Evolutionary conservation across 331 rosid species (phyloP).

Genomic region (Acacia concinna): DNA sequence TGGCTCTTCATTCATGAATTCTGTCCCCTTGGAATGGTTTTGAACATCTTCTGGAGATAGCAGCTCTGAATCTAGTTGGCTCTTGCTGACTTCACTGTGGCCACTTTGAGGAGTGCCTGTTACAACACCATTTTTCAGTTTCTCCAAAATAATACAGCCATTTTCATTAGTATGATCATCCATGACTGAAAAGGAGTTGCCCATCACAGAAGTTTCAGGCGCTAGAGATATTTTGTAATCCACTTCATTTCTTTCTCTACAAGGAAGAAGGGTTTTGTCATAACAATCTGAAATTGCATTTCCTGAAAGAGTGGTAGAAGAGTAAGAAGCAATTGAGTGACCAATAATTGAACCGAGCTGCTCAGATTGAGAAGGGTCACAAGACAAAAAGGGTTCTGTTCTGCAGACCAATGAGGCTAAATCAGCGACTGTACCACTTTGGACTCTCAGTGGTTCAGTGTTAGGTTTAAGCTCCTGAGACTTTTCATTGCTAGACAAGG

Average conservation of each 20-base stretch:
- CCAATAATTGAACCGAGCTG: constrained; percentile 40
- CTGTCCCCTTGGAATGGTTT: constrained; percentile 42
- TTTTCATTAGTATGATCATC: constrained; percentile 40
- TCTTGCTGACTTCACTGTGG: constrained; percentile 36
- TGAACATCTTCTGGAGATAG: constrained; percentile 46
- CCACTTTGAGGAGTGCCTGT: constrained; percentile 39
- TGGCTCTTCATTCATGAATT: constrained; percentile 47
- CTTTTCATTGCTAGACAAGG: constrained; percentile 43
- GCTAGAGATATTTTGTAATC: constrained; percentile 28
- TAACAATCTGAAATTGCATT: constrained; percentile 42
- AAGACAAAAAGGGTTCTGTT: constrained; percentile 42
- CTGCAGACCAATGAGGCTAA: constrained; percentile 41
- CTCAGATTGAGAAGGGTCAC: constrained; percentile 43
- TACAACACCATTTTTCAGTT: constrained; percentile 38
- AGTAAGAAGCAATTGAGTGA: constrained; percentile 44
- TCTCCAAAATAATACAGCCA: constrained; percentile 39
- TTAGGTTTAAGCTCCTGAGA: constrained; percentile 41
- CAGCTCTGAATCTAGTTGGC: constrained; percentile 40
- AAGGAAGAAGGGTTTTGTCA: constrained; percentile 36
- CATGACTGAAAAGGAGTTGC: constrained; percentile 28
- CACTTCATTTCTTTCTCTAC: constrained; percentile 38
- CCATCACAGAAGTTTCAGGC: constrained; percentile 40
- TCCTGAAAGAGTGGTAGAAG: constrained; percentile 43
- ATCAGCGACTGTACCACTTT: constrained; percentile 51
- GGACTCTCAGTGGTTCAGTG: constrained; percentile 55